Conservation (phyloP, 352 stramenopile species). For the Peronospora farinosa region DNA sequence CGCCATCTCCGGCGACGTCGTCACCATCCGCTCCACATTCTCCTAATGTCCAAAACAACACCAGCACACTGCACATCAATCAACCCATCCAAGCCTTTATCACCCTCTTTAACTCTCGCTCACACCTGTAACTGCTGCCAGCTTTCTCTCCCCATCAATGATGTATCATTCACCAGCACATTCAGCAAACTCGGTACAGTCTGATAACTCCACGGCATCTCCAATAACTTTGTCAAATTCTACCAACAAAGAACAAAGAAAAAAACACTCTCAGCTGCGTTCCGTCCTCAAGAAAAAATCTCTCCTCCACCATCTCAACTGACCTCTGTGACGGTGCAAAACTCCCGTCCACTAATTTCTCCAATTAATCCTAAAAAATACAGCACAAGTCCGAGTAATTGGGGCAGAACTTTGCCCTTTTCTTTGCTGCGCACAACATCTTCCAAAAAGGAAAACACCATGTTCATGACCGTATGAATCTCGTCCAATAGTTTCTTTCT, state of each 20-base stretch:
- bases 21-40: constrained; percentile 44
- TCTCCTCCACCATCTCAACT: no score
- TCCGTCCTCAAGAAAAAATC: no score
- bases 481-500: constrained; percentile 36
- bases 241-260: not conserved
- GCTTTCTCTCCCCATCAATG: constrained; percentile 35
- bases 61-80: not conserved
- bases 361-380: constrained; percentile 44
- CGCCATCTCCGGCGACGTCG: constrained; percentile 25
- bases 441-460: constrained; percentile 46
- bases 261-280: not conserved
- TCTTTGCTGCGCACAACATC: constrained; percentile 27
- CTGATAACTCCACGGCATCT: constrained; percentile 52
- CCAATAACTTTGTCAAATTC: constrained; percentile 56
- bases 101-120: not conserved
- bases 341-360: constrained; percentile 16
- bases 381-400: constrained; percentile 56
- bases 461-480: constrained; percentile 45
- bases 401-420: constrained; percentile 40
- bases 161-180: constrained; percentile 42
- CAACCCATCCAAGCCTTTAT: not conserved
- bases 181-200: constrained; percentile 57
- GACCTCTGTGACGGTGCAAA: constrained; percentile 13
- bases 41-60: constrained; percentile 25
- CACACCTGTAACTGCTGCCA: constrained; percentile 55